phyloP scores from a whole-genome alignment of 2,329 filamentous ascomycete species.

The Colletotrichum euphorbiae region DNA sequence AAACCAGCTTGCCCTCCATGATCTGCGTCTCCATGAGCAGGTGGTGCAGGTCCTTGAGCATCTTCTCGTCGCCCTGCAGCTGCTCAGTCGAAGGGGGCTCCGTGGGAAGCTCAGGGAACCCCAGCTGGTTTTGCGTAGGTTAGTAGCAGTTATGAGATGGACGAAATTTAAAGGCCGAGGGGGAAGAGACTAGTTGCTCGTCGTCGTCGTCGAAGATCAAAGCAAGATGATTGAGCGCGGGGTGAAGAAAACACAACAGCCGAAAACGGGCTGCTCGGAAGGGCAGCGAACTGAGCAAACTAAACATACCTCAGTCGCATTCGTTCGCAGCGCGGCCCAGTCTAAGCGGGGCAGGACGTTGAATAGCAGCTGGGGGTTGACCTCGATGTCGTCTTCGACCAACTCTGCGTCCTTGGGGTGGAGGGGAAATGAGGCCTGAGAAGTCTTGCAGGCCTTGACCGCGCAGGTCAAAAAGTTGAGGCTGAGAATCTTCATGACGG shows the following conservation, averaged over 20 bases:
- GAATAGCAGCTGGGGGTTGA: slow-evolving; percentile 82
- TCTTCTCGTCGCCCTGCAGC: slow-evolving; percentile 74
- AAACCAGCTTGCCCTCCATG: slow-evolving; percentile 87
- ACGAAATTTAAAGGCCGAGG: no score
- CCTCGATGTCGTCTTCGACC: slow-evolving; percentile 82
- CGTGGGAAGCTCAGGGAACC: slow-evolving; percentile 79
- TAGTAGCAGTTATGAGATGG: not conserved
- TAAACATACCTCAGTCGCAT: slow-evolving; percentile 78
- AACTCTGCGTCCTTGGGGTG: slow-evolving; percentile 94
- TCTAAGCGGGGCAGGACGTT: slow-evolving; percentile 91
- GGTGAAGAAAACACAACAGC: no score
- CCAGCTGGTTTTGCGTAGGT: slow-evolving; percentile 67
- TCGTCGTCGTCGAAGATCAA: no score
- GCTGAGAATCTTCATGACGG: slow-evolving; percentile 89
- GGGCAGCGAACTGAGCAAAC: not conserved
- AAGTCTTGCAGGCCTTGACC: slow-evolving; percentile 91
- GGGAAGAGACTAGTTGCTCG: no score
- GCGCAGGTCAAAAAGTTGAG: slow-evolving; percentile 98
- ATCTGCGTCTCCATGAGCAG: slow-evolving; percentile 92
- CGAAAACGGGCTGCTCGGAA: no score
- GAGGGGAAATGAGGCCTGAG: slow-evolving; percentile 83
- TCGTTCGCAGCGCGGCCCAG: slow-evolving; percentile 83
- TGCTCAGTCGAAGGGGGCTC: slow-evolving; percentile 72
- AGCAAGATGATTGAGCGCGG: no score
- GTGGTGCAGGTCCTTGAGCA: slow-evolving; percentile 81